Evolutionary conservation across 2,329 filamentous ascomycete genomes (phyloP).

Genomic region (Sclerotinia borealis): DNA sequence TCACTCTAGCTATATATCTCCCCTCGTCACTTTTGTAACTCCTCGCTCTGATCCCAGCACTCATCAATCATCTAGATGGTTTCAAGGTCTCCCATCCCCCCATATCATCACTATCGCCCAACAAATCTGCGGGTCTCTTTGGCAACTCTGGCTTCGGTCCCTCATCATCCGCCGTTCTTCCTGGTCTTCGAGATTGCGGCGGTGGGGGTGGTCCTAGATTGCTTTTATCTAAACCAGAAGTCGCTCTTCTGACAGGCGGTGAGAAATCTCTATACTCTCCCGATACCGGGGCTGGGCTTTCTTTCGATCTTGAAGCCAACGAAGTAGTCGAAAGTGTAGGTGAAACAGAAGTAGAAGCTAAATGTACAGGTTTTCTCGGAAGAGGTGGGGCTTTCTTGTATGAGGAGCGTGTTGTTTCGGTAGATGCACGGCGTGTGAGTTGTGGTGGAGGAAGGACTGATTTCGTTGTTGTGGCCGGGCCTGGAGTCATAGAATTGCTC

Average conservation of each 20-base stretch:
- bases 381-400: constrained; percentile 30
- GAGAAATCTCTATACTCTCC: constrained; percentile 20
- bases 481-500: constrained; percentile 8
- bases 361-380: constrained; percentile 30
- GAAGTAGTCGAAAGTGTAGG: constrained; percentile 20
- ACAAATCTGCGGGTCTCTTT: constrained; percentile 26
- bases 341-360: constrained; percentile 20
- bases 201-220: constrained; percentile 20
- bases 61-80: constrained; percentile 15
- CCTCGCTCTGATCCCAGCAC: too few relatives aligned
- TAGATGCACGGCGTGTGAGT: constrained; percentile 24
- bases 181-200: constrained; percentile 25
- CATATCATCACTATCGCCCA: constrained; percentile 25
- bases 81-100: constrained; percentile 29
- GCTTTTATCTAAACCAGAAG: constrained; percentile 13
- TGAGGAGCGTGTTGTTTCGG: constrained; percentile 25
- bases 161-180: constrained; percentile 18
- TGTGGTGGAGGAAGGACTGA: constrained; percentile 15
- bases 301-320: constrained; percentile 14
- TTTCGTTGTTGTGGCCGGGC: constrained; percentile 9
- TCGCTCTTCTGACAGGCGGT: constrained; percentile 23
- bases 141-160: constrained; percentile 25
- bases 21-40: neutral
- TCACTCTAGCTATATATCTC: neutral
- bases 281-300: constrained; percentile 3